Conservation (phyloP, 352 stramenopile genomes). For the Phytophthora meadii region DNA sequence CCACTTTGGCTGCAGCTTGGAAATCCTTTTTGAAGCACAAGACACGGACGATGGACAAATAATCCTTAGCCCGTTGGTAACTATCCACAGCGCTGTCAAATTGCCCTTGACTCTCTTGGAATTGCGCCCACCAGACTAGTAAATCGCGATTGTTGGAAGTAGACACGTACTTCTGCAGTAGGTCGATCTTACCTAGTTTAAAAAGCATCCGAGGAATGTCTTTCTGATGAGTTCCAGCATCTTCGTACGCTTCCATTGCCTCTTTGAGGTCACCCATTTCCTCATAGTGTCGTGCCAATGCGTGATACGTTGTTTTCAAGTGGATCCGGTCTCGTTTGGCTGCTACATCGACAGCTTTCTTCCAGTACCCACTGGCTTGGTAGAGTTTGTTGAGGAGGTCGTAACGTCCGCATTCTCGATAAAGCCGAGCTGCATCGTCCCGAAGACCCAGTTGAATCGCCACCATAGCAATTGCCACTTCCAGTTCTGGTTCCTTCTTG, state of each 20-base stretch:
- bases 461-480: slow-evolving; percentile 91
- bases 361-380: slow-evolving; percentile 91
- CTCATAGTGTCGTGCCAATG: slow-evolving; percentile 92
- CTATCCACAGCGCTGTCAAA: slow-evolving; percentile 88
- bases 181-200: slow-evolving; percentile 84
- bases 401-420: slow-evolving; percentile 90
- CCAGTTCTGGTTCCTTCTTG: slow-evolving; percentile 69
- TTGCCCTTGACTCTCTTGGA: slow-evolving; percentile 91
- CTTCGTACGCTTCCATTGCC: slow-evolving; percentile 93
- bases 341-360: slow-evolving; percentile 90
- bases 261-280: slow-evolving; percentile 86
- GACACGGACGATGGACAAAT: slow-evolving; percentile 92
- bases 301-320: slow-evolving; percentile 91
- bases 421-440: slow-evolving; percentile 92
- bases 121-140: slow-evolving; percentile 94
- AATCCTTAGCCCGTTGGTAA: slow-evolving; percentile 90
- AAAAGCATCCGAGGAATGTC: slow-evolving; percentile 96
- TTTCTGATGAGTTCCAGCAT: slow-evolving; percentile 87
- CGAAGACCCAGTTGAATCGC: slow-evolving; percentile 93
- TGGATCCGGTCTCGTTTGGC: slow-evolving; percentile 92
- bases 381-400: slow-evolving; percentile 95
- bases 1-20: slow-evolving; percentile 81
- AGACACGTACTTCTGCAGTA: slow-evolving; percentile 92
- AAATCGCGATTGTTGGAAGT: slow-evolving; percentile 89
- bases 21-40: slow-evolving; percentile 93